Evolutionary conservation across 164 flowering plant species (phyloP).

Genomic region (Umbilicus rupestris): DNA sequence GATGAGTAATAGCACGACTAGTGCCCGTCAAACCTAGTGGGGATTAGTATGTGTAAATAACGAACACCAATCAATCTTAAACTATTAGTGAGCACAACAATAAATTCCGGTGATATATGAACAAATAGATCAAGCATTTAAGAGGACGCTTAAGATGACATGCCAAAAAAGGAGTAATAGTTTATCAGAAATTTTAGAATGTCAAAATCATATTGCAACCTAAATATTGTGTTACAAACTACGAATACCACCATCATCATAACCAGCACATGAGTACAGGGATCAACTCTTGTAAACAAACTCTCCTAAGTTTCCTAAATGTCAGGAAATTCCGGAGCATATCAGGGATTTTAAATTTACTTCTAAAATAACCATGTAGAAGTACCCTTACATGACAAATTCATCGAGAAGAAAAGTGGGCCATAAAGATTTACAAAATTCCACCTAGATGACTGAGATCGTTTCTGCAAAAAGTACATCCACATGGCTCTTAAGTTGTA

Average conservation of each 20-base stretch:
- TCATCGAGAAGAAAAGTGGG: background rate
- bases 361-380: background rate
- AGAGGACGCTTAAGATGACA: too few species aligned
- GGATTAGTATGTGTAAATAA: too few species aligned
- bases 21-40: too few species aligned
- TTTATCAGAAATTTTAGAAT: too few species aligned
- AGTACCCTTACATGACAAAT: background rate
- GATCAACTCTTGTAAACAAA: background rate
- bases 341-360: background rate
- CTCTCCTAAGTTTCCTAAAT: background rate
- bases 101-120: too few species aligned
- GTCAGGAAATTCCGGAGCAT: background rate
- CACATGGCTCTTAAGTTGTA: background rate
- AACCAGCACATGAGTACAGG: background rate
- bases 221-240: slow-evolving; percentile 7
- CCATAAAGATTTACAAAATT: background rate
- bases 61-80: too few species aligned
- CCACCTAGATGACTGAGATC: background rate
- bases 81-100: too few species aligned
- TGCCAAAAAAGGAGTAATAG: too few species aligned
- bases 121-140: too few species aligned
- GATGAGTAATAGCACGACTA: too few species aligned
- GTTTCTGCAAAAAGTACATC: background rate
- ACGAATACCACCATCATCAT: background rate
- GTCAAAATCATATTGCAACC: too few species aligned